phyloP scores from a whole-genome alignment of 495 filamentous ascomycete genomes.

The Neurospora sp. region DNA sequence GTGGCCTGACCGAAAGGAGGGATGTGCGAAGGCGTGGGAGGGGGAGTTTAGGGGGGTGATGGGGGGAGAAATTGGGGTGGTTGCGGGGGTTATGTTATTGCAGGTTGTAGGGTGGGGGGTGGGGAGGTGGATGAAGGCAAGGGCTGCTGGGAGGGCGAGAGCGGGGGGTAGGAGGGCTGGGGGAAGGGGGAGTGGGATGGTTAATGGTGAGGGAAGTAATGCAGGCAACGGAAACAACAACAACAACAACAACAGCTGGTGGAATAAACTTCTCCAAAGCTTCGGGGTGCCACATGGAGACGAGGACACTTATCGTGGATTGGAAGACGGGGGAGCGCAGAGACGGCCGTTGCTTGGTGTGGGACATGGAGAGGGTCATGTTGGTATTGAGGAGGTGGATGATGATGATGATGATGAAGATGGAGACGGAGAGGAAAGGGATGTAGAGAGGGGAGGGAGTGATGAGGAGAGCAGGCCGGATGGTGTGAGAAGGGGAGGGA shows the following conservation, averaged over 20 bases:
- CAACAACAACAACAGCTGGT: background rate
- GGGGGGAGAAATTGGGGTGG: conserved; percentile 7
- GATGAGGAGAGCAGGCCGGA: background rate
- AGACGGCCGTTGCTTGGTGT: background rate
- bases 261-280: background rate
- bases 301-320: background rate
- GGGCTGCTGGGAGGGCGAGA: background rate
- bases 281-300: background rate
- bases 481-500: background rate
- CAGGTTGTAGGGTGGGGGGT: conserved; percentile 5
- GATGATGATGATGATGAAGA: background rate
- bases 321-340: background rate
- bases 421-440: background rate
- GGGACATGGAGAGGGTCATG: background rate
- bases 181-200: background rate
- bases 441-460: background rate
- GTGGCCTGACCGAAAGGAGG: conserved; percentile 2
- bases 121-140: background rate
- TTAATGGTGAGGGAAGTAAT: background rate
- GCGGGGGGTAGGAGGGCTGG: background rate
- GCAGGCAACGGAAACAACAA: background rate
- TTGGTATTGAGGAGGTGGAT: background rate
- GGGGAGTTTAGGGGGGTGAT: background rate
- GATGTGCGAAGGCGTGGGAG: conserved; percentile 7
- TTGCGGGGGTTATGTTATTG: conserved; percentile 3